Evolutionary conservation across 768 basidiomycete species (phyloP), one percentile per base, ranked within the genome.

Genomic region (Baorangia bicolor): DNA sequence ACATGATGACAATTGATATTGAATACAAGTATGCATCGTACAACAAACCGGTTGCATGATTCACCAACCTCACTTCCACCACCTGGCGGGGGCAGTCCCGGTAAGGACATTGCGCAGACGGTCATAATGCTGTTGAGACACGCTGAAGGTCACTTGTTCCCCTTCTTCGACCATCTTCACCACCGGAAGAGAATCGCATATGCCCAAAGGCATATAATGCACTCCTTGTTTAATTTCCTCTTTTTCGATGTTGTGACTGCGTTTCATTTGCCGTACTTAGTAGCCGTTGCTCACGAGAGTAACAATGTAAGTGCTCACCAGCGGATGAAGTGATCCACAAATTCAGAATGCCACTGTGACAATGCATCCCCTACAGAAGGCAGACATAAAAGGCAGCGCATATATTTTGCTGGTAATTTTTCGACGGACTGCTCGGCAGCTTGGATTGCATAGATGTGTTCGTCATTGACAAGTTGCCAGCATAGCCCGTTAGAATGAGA

Each of bases 281-380:
- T 46, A 23, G 14, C 9, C 2, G 5, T 1, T 11, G 4, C 2
- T 23, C 21, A 47, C 14, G 40, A 11, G n/a, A 12, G 12, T n/a
- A 12, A 12, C 5, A 20, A 14, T 23, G 40, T 23, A 25, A 16
- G 8, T 14, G 8, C 40, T 41, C 23, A 41, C 40, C 23, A 41
- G 21, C 23, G 8, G 23, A 9, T 9, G 21, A 41, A 25, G 21
- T 41, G 46, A 4, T 33, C 0, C 9, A 10, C 16, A 11, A 18
- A 2, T 11, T 23, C 1, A 2, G 3, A 1, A 23, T 0, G 8
- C 46, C 2, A 1, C n/a, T n/a, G n/a, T n/a, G n/a, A n/a, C 16
- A 18, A 2, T 18, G 31, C 31, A 16, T 16, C 23, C 11, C 40
- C 40, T 41, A 41, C 40, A 7, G 23, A 41, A 8, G 40, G 40